Conservation (phyloP, 208 protist genomes). For the Trypanosomatidae sp. region DNA sequence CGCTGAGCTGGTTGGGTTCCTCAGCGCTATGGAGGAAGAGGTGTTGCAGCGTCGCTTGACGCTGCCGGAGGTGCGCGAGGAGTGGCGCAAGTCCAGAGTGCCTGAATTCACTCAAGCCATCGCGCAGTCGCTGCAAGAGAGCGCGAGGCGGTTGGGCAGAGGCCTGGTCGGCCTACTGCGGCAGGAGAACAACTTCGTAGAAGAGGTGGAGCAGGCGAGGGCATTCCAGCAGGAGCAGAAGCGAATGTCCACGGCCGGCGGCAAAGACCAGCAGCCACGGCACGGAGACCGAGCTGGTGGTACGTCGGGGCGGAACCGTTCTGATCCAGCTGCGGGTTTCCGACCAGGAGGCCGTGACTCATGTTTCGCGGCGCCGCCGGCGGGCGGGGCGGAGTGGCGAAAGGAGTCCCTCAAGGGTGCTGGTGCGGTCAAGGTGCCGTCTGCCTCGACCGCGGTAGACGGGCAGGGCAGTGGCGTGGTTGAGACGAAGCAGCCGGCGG, state of each 20-base stretch:
- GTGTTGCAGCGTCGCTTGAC: constrained; percentile 32
- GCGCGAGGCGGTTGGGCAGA: constrained; percentile 29
- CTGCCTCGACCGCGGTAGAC: background rate
- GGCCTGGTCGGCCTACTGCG: constrained; percentile 45
- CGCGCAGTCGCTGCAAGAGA: constrained; percentile 27
- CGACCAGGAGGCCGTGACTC: background rate
- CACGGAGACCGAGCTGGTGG: background rate
- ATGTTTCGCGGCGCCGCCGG: background rate
- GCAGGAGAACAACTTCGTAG: constrained; percentile 37
- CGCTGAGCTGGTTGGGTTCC: constrained; percentile 45
- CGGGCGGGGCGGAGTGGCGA: background rate
- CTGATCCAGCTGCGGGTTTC: background rate
- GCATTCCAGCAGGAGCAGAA: background rate
- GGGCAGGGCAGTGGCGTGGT: background rate
- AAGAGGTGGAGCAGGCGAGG: constrained; percentile 13
- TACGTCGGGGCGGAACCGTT: background rate
- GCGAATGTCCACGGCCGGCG: too few relatives aligned
- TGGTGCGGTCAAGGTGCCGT: background rate
- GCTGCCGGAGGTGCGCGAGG: constrained; percentile 52
- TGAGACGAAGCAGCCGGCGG: background rate
- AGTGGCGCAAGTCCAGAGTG: constrained; percentile 53
- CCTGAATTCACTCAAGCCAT: constrained; percentile 40
- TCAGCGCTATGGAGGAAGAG: constrained; percentile 57
- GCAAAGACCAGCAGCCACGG: background rate
- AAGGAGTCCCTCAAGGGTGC: background rate